Evolutionary conservation across 2,329 filamentous ascomycete genomes (phyloP), one percentile per base, ranked within the genome.

Genomic region (Beauveria asiatica): DNA sequence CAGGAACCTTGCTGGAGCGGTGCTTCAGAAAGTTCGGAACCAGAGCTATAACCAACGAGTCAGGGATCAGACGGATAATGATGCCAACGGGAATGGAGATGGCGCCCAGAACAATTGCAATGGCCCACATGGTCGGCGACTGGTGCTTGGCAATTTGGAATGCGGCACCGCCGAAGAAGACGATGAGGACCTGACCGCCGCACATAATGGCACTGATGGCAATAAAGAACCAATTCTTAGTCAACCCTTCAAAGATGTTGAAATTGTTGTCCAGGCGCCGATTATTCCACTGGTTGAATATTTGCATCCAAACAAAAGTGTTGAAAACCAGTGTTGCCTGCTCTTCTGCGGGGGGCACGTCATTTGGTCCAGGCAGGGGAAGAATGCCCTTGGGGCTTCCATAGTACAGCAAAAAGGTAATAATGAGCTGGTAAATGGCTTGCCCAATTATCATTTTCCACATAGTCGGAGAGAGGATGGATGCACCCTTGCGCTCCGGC

Each of bases 371-470:
- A n/a, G 90, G 78, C 39, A 67, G 64, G 5, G 68, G 70, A 33
- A 65, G 62, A 7, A 72, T 66, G 11, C 69, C 39, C 69, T 75
- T 61, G 74, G 74, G 54, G 81, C 84, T 37, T 25, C 83, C 90
- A 66, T 92, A 97, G 76, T 92, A 92, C 25, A 97, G 81, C 63
- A 93, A 79, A 65, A 97, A 88, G 0, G 92, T 85, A 53, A 85
- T 82, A 23, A 86, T 84, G 5, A 97, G 83, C 73, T 97, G 92
- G 73, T 94, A 97, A 61, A 96, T 80, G 1, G 92, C 85, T 73
- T 97, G 92, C 2, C 92, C 93, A 49, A 96, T 82, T 63, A 97
- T 97, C 93, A 97, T 97, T 80, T 97, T 97, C 93, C 93, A 96
- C 93, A 97, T 97, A 19, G 88, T 92, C 39, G 88, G 78, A 1